Percentiles rank a stretch among this genome's conserved stretches.
Conservation (phyloP, 257 asterid species). For the Solanum okadae region DNA sequence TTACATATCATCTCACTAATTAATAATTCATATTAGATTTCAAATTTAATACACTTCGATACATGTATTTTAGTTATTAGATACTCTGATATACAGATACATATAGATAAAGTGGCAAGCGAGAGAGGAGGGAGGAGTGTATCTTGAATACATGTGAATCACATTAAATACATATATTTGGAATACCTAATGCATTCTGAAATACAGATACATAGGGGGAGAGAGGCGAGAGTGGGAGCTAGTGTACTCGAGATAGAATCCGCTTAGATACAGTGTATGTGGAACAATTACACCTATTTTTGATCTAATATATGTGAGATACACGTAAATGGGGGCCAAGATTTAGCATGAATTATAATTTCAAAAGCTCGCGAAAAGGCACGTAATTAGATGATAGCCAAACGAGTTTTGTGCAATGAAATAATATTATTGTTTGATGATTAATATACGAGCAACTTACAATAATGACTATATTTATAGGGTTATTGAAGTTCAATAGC, state of each 20-base stretch:
- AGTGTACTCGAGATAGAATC: neutral
- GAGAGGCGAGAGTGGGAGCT: neutral
- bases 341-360: neutral
- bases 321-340: neutral
- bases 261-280: neutral
- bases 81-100: neutral
- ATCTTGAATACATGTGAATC: neutral
- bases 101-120: too few relatives aligned
- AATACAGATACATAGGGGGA: neutral
- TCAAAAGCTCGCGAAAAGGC: neutral
- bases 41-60: neutral
- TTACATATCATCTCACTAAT: too few relatives aligned
- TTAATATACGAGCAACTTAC: too few relatives aligned
- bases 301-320: neutral
- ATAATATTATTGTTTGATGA: neutral
- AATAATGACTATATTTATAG: too few relatives aligned
- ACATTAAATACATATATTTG: neutral
- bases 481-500: too few relatives aligned
- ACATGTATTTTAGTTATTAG: neutral
- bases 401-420: neutral
- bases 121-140: neutral
- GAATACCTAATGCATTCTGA: neutral
- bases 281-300: neutral
- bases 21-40: neutral
- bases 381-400: neutral